Conservation (phyloP, 2,329 filamentous ascomycete genomes). For the Xylariaceae sp. region DNA sequence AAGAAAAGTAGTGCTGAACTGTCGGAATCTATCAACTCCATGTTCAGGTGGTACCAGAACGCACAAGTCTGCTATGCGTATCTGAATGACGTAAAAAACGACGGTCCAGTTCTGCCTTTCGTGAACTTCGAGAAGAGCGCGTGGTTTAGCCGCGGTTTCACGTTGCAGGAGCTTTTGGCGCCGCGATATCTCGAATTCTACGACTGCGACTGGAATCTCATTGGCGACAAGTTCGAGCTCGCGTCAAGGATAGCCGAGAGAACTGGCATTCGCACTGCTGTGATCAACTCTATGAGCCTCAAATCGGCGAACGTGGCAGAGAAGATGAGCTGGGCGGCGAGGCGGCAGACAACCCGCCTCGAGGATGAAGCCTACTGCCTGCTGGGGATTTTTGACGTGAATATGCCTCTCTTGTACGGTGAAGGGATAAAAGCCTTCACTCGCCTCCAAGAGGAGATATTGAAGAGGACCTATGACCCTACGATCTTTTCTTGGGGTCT, state of each 20-base stretch:
- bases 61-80: not conserved
- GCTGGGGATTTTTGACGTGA: constrained; percentile 1
- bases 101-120: not conserved
- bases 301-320: not conserved
- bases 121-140: not conserved
- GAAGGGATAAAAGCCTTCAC: not conserved
- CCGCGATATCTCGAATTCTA: not conserved
- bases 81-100: not conserved
- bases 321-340: not conserved
- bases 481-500: not conserved
- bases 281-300: not conserved
- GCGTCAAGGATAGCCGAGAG: not conserved
- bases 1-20: not conserved
- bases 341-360: not conserved
- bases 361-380: not conserved
- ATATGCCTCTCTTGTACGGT: constrained; percentile 1
- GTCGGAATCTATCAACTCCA: not conserved
- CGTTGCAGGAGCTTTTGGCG: not conserved
- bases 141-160: not conserved
- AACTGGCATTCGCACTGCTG: not conserved
- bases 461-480: not conserved
- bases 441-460: not conserved
- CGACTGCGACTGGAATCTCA: not conserved
- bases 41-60: not conserved
- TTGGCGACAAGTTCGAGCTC: not conserved